A percentile compares a stretch with the other conserved stretches of the same genome.
phyloP scores from a whole-genome alignment of 23 red algal species.

The Gracilaria gracilis region DNA sequence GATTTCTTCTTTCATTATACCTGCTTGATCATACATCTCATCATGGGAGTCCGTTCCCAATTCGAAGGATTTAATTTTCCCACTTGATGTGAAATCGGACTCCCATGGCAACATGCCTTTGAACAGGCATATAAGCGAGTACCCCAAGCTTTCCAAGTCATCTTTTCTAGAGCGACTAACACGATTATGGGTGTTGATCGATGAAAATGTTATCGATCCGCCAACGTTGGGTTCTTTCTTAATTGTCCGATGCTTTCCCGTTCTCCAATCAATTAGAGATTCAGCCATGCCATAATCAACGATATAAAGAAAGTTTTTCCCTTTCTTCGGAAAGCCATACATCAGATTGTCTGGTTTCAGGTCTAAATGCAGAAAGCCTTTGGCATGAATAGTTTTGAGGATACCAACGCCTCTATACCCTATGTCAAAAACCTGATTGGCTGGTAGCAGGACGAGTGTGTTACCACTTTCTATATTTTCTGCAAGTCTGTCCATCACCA shows the following conservation, averaged over 20 bases:
- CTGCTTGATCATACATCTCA: neutral
- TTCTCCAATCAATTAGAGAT: neutral
- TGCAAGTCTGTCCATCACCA: no score
- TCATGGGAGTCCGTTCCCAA: neutral
- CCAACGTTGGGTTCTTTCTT: neutral
- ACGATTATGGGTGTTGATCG: neutral
- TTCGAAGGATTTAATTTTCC: neutral
- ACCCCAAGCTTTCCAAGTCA: neutral
- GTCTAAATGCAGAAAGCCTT: neutral
- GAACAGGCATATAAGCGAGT: neutral
- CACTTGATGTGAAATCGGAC: no score
- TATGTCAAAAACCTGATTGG: neutral
- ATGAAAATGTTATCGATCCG: neutral
- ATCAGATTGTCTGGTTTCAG: conserved; percentile 16
- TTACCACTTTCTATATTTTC: no score
- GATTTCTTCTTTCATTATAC: conserved; percentile 1
- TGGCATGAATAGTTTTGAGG: neutral
- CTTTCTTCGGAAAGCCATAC: neutral
- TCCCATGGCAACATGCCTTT: neutral
- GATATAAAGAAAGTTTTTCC: neutral
- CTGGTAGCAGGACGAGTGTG: no score
- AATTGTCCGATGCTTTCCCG: neutral
- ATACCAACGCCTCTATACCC: neutral
- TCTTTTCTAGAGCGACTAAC: neutral
- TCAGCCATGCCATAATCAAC: conserved; percentile 4